Evolutionary conservation across 2,329 filamentous ascomycete species (phyloP).

Genomic region (Cladobotryum protrusum): DNA sequence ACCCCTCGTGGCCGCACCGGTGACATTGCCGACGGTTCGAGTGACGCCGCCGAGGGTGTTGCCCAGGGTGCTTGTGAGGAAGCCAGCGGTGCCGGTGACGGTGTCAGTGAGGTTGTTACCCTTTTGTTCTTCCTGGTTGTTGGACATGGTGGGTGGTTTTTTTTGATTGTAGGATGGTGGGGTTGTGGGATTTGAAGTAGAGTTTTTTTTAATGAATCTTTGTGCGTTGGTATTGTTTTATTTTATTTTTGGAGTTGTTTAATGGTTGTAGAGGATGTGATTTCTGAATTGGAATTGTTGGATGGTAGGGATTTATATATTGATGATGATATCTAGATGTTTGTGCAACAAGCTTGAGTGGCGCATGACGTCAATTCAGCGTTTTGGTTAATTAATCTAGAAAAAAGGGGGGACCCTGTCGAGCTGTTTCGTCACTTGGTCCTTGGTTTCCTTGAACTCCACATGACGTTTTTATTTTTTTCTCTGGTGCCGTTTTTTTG

Average conservation of each 20-base stretch:
- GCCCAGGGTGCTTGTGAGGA: constrained; percentile 35
- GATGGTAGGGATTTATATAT: not conserved
- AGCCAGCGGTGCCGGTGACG: constrained; percentile 30
- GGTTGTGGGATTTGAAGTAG: not conserved
- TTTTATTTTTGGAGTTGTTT: too few relatives aligned
- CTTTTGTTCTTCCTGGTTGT: constrained; percentile 10
- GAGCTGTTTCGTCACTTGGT: not conserved
- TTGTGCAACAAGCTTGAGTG: not conserved
- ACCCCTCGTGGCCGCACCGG: constrained; percentile 49
- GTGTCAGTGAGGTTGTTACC: constrained; percentile 22
- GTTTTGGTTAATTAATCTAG: too few relatives aligned
- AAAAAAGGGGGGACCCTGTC: not conserved
- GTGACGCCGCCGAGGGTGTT: constrained; percentile 36
- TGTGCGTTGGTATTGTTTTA: not conserved
- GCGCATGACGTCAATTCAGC: constrained; percentile 11
- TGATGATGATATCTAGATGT: not conserved
- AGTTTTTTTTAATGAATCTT: too few relatives aligned
- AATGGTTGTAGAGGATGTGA: too few relatives aligned
- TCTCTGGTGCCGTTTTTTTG: too few relatives aligned
- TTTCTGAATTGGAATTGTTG: too few relatives aligned
- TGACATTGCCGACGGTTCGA: constrained; percentile 35
- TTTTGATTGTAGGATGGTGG: not conserved
- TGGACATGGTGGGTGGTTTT: constrained; percentile 15
- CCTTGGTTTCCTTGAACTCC: not conserved
- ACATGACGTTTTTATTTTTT: constrained; percentile 10